phyloP scores from a whole-genome alignment of 2,329 filamentous ascomycete genomes.

The Blumeriella jaapii region DNA sequence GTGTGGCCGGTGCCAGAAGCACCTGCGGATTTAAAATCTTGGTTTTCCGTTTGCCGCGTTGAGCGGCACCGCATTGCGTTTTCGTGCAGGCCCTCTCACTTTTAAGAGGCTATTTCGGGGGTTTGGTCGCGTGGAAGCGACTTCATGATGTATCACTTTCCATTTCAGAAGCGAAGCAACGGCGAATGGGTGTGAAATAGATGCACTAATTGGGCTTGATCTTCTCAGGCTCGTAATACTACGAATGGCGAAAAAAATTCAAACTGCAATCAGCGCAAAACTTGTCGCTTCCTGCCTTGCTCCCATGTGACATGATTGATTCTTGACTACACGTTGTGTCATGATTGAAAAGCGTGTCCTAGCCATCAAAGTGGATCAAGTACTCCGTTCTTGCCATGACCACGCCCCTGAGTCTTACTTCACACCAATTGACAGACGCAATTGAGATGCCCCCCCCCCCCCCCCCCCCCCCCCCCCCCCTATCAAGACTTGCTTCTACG shows the following conservation, averaged over 20 bases:
- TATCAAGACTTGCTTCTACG: too few species aligned
- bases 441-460: too few species aligned
- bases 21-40: constrained; percentile 24
- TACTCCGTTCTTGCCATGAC: background rate
- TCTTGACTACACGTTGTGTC: too few species aligned
- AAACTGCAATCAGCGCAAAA: background rate
- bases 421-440: background rate
- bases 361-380: background rate
- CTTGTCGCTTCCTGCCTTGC: too few species aligned
- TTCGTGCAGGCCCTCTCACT: constrained; percentile 15
- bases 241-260: constrained; percentile 21
- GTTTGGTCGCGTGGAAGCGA: constrained; percentile 21
- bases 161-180: constrained; percentile 21
- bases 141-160: constrained; percentile 23
- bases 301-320: too few species aligned
- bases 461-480: too few species aligned
- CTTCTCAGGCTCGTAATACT: constrained; percentile 17
- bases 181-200: constrained; percentile 25
- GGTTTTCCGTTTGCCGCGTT: constrained; percentile 9
- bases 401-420: background rate
- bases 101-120: constrained; percentile 16
- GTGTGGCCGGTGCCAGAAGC: constrained; percentile 20
- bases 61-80: constrained; percentile 15
- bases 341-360: background rate
- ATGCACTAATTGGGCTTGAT: constrained; percentile 20